phyloP scores from a whole-genome alignment of 768 basidiomycete genomes.

The Pisolithus albus region DNA sequence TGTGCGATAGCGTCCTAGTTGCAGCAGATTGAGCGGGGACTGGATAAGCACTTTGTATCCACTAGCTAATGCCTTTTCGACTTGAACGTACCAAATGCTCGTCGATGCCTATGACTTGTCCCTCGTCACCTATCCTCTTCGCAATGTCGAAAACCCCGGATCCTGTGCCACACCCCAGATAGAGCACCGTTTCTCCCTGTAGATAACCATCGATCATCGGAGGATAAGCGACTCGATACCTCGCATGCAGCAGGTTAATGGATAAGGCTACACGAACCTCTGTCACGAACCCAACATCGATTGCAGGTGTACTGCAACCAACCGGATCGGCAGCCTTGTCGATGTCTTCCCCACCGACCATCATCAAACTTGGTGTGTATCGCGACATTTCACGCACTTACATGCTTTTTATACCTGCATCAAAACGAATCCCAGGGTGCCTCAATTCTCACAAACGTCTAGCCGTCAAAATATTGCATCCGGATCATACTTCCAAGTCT shows the following conservation, averaged over 20 bases:
- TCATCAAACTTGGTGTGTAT: too few species aligned
- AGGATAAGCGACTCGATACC: not conserved
- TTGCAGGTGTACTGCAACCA: too few species aligned
- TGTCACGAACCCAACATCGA: not conserved
- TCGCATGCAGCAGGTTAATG: not conserved
- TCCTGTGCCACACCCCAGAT: constrained; percentile 54
- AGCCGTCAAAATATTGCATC: too few species aligned
- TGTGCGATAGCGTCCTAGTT: constrained; percentile 47
- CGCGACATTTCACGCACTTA: too few species aligned
- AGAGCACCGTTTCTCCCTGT: constrained; percentile 51
- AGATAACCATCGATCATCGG: not conserved
- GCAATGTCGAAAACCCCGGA: constrained; percentile 52
- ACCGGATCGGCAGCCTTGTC: too few species aligned
- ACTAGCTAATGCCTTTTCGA: not conserved
- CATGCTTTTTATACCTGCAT: too few species aligned
- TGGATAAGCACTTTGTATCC: not conserved
- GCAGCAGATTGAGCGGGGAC: not conserved
- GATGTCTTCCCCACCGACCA: too few species aligned
- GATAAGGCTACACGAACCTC: not conserved
- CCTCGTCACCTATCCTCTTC: constrained; percentile 39
- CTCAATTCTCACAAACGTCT: too few species aligned
- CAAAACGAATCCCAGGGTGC: too few species aligned
- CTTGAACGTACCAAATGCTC: constrained; percentile 35
- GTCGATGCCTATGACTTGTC: constrained; percentile 51
- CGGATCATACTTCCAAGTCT: too few species aligned